phyloP scores from a whole-genome alignment of 164 flowering plant genomes.

The Vitis riparia region DNA sequence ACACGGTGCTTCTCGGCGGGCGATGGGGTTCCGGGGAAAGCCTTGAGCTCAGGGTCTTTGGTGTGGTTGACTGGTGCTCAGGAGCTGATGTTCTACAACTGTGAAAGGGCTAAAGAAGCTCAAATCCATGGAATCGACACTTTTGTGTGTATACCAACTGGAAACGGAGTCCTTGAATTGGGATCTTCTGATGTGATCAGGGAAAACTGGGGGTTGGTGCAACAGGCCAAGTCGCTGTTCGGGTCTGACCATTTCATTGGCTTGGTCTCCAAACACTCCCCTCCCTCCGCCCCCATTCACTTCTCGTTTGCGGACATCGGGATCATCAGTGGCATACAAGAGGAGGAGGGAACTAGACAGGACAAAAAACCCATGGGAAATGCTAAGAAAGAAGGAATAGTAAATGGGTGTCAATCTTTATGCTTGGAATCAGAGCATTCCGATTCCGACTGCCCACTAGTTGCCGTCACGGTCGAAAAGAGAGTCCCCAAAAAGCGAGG shows the following conservation, averaged over 20 bases:
- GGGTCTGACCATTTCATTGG: slow-evolving; percentile 19
- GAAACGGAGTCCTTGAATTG: slow-evolving; percentile 54
- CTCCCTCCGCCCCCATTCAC: slow-evolving; percentile 5
- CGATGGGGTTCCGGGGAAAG: slow-evolving; percentile 44
- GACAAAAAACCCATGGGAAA: background rate
- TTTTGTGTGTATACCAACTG: slow-evolving; percentile 52
- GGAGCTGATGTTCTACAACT: slow-evolving; percentile 33
- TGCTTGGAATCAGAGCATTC: slow-evolving; percentile 51
- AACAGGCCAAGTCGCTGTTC: slow-evolving; percentile 45
- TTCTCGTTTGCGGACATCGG: slow-evolving; percentile 45
- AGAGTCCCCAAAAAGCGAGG: slow-evolving; percentile 58
- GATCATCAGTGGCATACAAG: slow-evolving; percentile 17
- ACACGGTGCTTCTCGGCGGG: slow-evolving; percentile 42
- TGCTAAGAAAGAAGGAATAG: slow-evolving; percentile 9
- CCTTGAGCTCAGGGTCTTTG: slow-evolving; percentile 35
- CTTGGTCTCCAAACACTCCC: slow-evolving; percentile 9
- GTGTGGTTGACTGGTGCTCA: slow-evolving; percentile 53
- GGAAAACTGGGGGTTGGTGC: slow-evolving; percentile 44
- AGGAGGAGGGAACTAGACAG: slow-evolving; percentile 12
- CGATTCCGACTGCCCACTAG: slow-evolving; percentile 28
- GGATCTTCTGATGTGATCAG: slow-evolving; percentile 48
- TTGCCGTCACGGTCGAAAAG: slow-evolving; percentile 8
- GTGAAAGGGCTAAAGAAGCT: slow-evolving; percentile 62
- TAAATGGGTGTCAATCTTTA: background rate
- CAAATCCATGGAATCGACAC: slow-evolving; percentile 58